Evolutionary conservation across 1,139 yeast species (phyloP).

Genomic region (Blastobotrys serpentis): DNA sequence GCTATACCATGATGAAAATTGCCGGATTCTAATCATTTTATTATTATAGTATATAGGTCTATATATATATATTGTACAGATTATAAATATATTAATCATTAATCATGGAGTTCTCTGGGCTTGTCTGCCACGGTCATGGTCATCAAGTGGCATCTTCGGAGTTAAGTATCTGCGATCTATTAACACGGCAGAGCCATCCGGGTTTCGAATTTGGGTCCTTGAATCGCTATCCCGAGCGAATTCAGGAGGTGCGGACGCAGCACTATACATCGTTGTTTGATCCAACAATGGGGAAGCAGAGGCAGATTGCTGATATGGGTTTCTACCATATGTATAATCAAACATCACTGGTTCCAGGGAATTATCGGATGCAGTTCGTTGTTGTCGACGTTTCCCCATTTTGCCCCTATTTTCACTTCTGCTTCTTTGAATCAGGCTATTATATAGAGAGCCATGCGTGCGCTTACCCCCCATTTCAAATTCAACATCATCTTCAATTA

Average conservation of each 20-base stretch:
- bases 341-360: background rate
- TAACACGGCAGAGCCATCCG: background rate
- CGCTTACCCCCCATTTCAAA: background rate
- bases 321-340: background rate
- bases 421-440: background rate
- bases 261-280: too few species aligned
- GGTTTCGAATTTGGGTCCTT: background rate
- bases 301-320: background rate
- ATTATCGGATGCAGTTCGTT: conserved; percentile 1
- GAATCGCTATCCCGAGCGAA: background rate
- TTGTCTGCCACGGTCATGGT: too few species aligned
- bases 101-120: too few species aligned
- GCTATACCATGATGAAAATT: conserved; percentile 67
- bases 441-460: background rate
- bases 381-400: background rate
- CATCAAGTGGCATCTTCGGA: conserved; percentile 1
- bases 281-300: background rate
- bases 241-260: background rate
- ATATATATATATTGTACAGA: too few species aligned
- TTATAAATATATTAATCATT: too few species aligned
- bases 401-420: conserved; percentile 1
- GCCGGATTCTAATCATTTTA: conserved; percentile 42
- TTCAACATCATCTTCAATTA: conserved; percentile 4
- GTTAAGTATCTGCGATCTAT: background rate
- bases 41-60: too few species aligned